Percentiles rank a stretch among this genome's conserved stretches.
These are phyloP conservation scores for Ilyonectria robusta DNA, from an alignment of 2,329 filamentous ascomycete species.

Conservation along the genomic window DNA sequence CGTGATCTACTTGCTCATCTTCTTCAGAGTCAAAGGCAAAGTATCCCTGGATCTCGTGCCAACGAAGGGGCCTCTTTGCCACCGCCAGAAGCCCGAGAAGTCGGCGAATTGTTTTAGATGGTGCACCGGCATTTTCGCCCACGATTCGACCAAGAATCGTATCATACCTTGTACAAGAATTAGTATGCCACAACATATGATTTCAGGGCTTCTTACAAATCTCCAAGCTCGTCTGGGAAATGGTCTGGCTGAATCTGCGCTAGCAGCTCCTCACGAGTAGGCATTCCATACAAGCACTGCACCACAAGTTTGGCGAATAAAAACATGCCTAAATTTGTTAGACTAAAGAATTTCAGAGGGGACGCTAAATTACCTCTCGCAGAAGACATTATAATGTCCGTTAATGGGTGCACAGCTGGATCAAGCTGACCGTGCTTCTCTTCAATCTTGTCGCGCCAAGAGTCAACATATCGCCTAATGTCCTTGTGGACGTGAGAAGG, in stretches of 20 bases:
- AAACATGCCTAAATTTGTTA: conserved; percentile 9
- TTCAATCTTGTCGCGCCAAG: conserved; percentile 21
- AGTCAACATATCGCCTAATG: conserved; percentile 13
- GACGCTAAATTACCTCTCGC: conserved; percentile 9
- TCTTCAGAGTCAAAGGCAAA: conserved; percentile 29
- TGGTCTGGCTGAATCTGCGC: not conserved
- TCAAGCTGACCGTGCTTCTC: conserved; percentile 9
- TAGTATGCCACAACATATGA: not conserved
- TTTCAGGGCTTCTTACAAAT: conserved; percentile 2
- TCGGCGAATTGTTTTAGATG: not conserved
- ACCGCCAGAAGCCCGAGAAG: conserved; percentile 28
- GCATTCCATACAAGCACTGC: conserved; percentile 1
- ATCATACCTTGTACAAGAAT: not conserved
- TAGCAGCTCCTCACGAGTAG: not conserved
- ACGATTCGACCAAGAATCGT: conserved; percentile 16
- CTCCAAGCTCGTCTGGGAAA: conserved; percentile 5
- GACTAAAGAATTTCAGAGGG: not conserved
- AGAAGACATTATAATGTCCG: conserved; percentile 18
- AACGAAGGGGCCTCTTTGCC: conserved; percentile 27
- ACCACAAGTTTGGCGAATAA: conserved; percentile 17
- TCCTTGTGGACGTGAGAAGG: conserved; percentile 6
- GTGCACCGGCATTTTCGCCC: not conserved
- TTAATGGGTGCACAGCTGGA: not conserved
- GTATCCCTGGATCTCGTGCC: conserved; percentile 31
- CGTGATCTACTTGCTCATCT: conserved; percentile 6